Evolutionary conservation across 257 asterid species (phyloP), one percentile per base, ranked within the genome.

Genomic region (Petrea volubilis): DNA sequence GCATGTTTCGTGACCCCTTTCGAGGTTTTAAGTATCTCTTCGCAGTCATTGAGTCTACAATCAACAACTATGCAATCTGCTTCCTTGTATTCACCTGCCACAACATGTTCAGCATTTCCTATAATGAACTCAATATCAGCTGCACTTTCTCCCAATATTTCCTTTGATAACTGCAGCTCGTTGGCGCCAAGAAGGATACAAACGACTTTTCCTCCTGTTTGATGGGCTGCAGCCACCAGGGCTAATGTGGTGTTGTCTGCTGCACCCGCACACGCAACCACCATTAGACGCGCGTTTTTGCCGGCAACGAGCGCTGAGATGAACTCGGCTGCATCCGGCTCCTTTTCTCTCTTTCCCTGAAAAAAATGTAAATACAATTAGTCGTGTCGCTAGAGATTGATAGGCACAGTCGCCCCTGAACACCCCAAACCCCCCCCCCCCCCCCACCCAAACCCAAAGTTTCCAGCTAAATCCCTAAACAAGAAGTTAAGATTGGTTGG

Each of bases 261-360:
- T 7, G 75, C 70, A 36, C 74, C 70, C 17, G 82, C 88, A 36
- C 96, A 88, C 0, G 85, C 88, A 23, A 78, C 79, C 21, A 88
- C 86, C 53, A 84, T 85, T 13, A 85, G 29, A 17, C 82, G 90
- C 0, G 79, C 90, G n/a, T 77, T 91, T 43, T 77, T 83, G 43
- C 97, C 96, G 11, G 97, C 97, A 0, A 87, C 93, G 0, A 91
- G 81, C 7, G 94, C 97, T 15, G 97, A 91, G 60, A 91, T 83
- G 78, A 88, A 91, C 82, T 86, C 97, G 4, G 87, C 79, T 17
- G 85, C 89, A 11, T 86, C 78, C 3, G 87, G 96, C 44, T 81
- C 90, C 21, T 79, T 83, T 2, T 74, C 83, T 61, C 71, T 78
- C 55, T 85, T 68, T 47, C 87, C 94, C 94, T 90, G 76, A 34